Conservation (phyloP, 306 rosid genomes). For the Rosa rugosa region DNA sequence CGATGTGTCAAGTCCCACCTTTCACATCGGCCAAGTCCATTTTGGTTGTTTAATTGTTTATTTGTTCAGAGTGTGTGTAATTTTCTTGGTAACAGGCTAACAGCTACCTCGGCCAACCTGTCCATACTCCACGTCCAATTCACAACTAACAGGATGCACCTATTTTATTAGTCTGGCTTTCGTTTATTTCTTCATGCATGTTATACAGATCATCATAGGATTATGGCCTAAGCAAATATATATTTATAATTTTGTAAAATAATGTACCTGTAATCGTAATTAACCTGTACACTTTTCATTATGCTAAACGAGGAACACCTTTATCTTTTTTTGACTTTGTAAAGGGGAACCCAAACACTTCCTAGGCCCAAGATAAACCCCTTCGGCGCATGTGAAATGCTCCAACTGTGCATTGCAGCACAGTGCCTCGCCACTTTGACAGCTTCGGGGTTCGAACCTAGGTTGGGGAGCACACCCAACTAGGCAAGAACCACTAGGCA, state of each 20-base stretch:
- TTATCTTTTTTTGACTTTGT: too few relatives aligned
- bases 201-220: not conserved
- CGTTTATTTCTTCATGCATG: not conserved
- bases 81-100: not conserved
- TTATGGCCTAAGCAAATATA: not conserved
- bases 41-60: not conserved
- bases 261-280: not conserved
- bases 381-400: too few relatives aligned
- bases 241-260: not conserved
- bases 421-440: too few relatives aligned
- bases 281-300: not conserved
- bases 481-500: too few relatives aligned
- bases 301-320: too few relatives aligned
- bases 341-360: too few relatives aligned
- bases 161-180: not conserved
- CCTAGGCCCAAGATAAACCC: too few relatives aligned
- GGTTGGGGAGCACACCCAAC: too few relatives aligned
- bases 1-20: not conserved
- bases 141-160: not conserved
- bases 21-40: not conserved
- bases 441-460: too few relatives aligned
- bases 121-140: not conserved
- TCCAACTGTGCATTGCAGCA: too few relatives aligned
- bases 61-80: not conserved
- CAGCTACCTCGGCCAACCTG: not conserved